phyloP scores from a whole-genome alignment of 164 flowering plant genomes.

The Protea cynaroides region DNA sequence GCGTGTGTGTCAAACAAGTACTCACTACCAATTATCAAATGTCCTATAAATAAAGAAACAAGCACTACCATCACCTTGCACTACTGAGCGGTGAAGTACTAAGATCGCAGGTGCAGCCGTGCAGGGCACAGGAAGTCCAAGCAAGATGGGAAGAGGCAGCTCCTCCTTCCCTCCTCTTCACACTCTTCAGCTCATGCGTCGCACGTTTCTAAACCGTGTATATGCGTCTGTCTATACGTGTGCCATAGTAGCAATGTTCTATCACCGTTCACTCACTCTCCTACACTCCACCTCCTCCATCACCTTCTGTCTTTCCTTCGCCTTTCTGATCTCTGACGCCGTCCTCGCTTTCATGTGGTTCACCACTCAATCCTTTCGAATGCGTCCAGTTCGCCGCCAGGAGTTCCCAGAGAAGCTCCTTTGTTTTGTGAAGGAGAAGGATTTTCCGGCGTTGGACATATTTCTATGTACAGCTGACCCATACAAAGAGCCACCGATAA shows the following conservation, averaged over 20 bases:
- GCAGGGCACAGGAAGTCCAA: too few species aligned
- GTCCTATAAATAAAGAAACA: too few species aligned
- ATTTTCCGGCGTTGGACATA: constrained; percentile 18
- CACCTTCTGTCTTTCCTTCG: constrained; percentile 1
- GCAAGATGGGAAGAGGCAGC: not conserved
- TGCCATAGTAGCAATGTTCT: constrained; percentile 13
- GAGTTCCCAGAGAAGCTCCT: constrained; percentile 8
- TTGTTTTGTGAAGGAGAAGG: not conserved
- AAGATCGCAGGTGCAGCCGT: too few species aligned
- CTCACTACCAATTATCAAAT: too few species aligned
- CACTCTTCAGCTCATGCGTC: not conserved
- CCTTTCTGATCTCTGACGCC: constrained; percentile 6
- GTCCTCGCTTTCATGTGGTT: constrained; percentile 16
- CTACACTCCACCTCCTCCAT: not conserved
- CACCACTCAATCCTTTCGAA: constrained; percentile 7
- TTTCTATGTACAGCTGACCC: constrained; percentile 25
- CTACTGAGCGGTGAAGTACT: too few species aligned
- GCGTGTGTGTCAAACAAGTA: too few species aligned
- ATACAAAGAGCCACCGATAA: constrained; percentile 22
- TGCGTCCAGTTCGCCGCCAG: constrained; percentile 7
- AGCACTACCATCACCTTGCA: too few species aligned
- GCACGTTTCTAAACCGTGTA: not conserved
- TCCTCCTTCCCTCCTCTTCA: not conserved
- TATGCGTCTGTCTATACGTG: constrained; percentile 11
- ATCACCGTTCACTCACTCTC: constrained; percentile 5